Base-by-base conservation (phyloP, 768 basidiomycete genomes). In the Leucosporidium creatinivorum region DNA sequence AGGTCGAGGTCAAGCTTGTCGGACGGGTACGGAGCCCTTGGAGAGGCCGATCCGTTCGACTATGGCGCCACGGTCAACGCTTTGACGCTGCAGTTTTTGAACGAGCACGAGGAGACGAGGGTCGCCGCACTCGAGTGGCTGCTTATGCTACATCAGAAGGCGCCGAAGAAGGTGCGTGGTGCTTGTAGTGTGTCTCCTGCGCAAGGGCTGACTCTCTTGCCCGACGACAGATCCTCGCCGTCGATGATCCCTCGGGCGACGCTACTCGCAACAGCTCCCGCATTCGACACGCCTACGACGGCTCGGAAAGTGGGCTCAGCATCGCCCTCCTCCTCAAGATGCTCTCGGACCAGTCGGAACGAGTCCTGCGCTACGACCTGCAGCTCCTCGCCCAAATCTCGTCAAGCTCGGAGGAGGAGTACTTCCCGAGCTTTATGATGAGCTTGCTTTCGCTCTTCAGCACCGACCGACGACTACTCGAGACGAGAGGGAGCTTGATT, bases 71-170 rank as follows among this genome's bases (percentile, higher is more conserved):
- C 92, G 0, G 94, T 99, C 61, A 91, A 89, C 75, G 90, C 89
- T 59, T 79, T 99, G 70, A 96, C 92, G 6, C 81, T 96, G 59
- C 93, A 96, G 73, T 93, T 99, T 77, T 76, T 97, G 79, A 93
- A 89, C 78, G 94, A 99, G 78, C 92, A 90, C 73, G 94, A 96
- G 76, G 93, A 97, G 76, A 98, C 96, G 0, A 82, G 93, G 58
- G 91, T 98, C 8, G 92, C 93, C 31, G 93, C 94, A 3, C 78
- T 99, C 73, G 93, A 94, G 79, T 99, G 96, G 96, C 81, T 99
- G 49, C 87, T 96, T 65, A 99, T 99, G 96, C 80, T 99, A 61
- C 96, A 99, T 79, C 89, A 93, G 77, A 97, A 98, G 76, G 92
- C 93, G 18, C 96, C 96, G 0, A 90, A 88, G 79, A 94, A 94